phyloP scores from a whole-genome alignment of 2,329 filamentous ascomycete genomes.

The Setomelanomma holmii region DNA sequence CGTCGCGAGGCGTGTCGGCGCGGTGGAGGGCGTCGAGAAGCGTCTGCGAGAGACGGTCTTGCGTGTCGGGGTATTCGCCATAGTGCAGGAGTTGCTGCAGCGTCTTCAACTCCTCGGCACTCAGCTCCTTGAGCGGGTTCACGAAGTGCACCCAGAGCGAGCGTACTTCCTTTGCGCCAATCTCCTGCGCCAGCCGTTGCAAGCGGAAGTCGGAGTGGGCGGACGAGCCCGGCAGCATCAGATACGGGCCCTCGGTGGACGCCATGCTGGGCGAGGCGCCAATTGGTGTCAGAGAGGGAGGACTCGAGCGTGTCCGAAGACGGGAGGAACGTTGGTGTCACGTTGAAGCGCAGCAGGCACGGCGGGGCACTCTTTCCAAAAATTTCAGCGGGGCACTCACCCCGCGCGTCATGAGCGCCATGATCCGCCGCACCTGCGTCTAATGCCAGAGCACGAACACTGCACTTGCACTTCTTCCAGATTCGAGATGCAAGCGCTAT shows the following conservation, averaged over 20 bases:
- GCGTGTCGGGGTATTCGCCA: constrained; percentile 59
- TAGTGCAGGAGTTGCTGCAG: constrained; percentile 68
- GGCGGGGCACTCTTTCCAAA: constrained; percentile 16
- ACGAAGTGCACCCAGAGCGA: constrained; percentile 62
- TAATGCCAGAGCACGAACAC: background rate
- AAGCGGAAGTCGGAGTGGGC: constrained; percentile 63
- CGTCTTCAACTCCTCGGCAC: constrained; percentile 56
- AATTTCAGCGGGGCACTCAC: constrained; percentile 20
- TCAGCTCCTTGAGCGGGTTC: constrained; percentile 50
- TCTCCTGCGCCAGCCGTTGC: constrained; percentile 52
- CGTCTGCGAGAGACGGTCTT: constrained; percentile 53
- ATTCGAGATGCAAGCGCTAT: too few species aligned
- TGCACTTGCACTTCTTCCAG: too few species aligned
- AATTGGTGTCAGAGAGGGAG: constrained; percentile 12
- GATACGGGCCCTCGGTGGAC: constrained; percentile 45
- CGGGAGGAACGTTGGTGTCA: constrained; percentile 10
- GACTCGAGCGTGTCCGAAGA: constrained; percentile 27
- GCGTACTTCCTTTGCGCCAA: constrained; percentile 56
- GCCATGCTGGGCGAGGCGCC: constrained; percentile 34
- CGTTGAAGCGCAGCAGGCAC: constrained; percentile 10
- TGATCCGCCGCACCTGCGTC: background rate
- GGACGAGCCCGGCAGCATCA: constrained; percentile 59
- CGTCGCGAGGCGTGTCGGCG: constrained; percentile 58
- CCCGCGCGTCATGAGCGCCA: background rate
- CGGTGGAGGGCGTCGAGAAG: constrained; percentile 57